Percentiles rank a stretch among this genome's conserved stretches.
Evolutionary conservation across 805 yeast species (phyloP).

Genomic region (Teunomyces funiuensis): DNA sequence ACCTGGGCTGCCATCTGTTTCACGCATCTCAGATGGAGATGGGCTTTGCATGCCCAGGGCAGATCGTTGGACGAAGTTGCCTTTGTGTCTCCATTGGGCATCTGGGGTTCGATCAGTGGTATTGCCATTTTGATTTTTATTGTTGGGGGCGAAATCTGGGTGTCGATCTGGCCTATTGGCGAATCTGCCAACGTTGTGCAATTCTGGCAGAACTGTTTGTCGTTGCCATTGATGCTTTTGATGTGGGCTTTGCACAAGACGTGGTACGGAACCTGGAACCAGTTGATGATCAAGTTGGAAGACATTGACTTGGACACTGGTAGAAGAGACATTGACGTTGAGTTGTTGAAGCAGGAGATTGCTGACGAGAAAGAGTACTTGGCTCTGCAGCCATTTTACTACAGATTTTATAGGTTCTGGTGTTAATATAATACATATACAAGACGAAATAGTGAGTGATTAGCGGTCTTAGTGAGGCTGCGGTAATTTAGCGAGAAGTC

Average conservation of each 20-base stretch:
- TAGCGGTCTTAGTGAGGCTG: too few relatives aligned
- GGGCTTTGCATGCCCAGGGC: slow-evolving; percentile 35
- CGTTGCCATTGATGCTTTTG: slow-evolving; percentile 37
- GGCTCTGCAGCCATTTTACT: slow-evolving; percentile 29
- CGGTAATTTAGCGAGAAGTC: too few relatives aligned
- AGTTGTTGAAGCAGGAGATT: slow-evolving; percentile 38
- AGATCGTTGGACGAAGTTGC: slow-evolving; percentile 34
- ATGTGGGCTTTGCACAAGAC: slow-evolving; percentile 47
- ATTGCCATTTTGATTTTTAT: slow-evolving; percentile 30
- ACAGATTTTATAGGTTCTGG: slow-evolving; percentile 31
- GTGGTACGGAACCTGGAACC: slow-evolving; percentile 26
- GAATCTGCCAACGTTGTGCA: slow-evolving; percentile 27
- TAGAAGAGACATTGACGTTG: slow-evolving; percentile 37
- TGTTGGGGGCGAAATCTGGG: slow-evolving; percentile 39
- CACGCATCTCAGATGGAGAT: slow-evolving; percentile 42
- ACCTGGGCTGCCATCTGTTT: slow-evolving; percentile 42
- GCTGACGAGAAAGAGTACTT: slow-evolving; percentile 35
- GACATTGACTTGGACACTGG: slow-evolving; percentile 46
- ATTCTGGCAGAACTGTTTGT: slow-evolving; percentile 53
- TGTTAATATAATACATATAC: too few relatives aligned
- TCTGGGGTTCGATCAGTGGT: slow-evolving; percentile 37
- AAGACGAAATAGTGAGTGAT: too few relatives aligned
- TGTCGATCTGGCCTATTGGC: slow-evolving; percentile 39
- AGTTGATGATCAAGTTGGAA: slow-evolving; percentile 28
- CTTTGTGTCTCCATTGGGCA: slow-evolving; percentile 35